Percentiles rank a stretch among this genome's conserved stretches.
These are phyloP conservation scores for Xylaria sp. DNA, from an alignment of 2,329 filamentous ascomycete species.

Conservation along the genomic window DNA sequence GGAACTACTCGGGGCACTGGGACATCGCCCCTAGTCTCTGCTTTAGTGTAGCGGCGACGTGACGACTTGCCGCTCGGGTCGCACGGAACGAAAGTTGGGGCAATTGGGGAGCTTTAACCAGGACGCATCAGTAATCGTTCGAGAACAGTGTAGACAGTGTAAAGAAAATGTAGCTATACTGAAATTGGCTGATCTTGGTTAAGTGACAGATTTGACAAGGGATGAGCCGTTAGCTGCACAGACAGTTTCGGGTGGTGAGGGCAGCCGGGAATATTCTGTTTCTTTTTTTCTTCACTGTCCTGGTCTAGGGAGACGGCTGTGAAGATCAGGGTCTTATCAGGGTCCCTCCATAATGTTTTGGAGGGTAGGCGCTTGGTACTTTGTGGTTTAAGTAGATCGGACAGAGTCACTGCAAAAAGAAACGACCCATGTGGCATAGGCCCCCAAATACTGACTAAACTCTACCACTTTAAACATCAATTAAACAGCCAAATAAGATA, in stretches of 20 bases:
- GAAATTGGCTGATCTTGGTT: neutral
- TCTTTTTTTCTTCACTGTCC: neutral
- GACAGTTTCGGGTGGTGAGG: neutral
- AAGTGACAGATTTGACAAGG: neutral
- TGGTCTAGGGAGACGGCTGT: neutral
- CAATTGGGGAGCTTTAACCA: neutral
- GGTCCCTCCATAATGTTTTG: constrained; percentile 13
- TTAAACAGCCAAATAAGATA: too few relatives aligned
- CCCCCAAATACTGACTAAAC: too few relatives aligned
- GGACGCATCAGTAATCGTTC: neutral
- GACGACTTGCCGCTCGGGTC: constrained; percentile 4
- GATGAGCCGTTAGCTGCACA: neutral
- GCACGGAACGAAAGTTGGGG: neutral
- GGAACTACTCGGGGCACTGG: constrained; percentile 3
- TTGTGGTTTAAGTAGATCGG: constrained; percentile 13
- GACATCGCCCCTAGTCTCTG: neutral
- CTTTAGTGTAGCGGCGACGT: neutral
- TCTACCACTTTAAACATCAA: too few relatives aligned
- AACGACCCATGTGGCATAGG: too few relatives aligned
- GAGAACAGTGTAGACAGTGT: neutral
- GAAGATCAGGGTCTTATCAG: constrained; percentile 28
- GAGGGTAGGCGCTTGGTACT: constrained; percentile 15
- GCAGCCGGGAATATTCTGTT: neutral
- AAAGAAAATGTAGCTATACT: too few relatives aligned
- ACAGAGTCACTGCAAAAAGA: neutral